Evolutionary conservation across 106 monocot species (phyloP).

Genomic region (Dioscorea alata): DNA sequence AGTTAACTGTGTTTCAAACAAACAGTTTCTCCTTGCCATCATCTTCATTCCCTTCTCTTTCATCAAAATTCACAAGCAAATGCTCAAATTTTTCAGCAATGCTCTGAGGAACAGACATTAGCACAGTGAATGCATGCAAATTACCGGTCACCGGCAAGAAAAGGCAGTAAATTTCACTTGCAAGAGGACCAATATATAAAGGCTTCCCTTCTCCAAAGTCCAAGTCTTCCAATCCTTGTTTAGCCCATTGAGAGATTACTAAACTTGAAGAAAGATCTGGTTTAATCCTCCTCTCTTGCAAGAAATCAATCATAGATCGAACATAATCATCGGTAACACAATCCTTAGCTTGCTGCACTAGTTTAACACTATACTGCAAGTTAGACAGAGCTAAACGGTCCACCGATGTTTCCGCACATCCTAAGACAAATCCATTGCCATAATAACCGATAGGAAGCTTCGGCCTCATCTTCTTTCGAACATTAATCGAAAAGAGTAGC

Average conservation of each 20-base stretch:
- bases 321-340: conserved; percentile 42
- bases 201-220: conserved; percentile 82
- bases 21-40: background rate
- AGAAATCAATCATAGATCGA: conserved; percentile 54
- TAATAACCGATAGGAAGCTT: conserved; percentile 63
- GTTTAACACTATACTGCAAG: conserved; percentile 17
- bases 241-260: conserved; percentile 89
- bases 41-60: conserved; percentile 2
- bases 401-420: conserved; percentile 54
- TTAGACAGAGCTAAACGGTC: conserved; percentile 27
- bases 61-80: conserved; percentile 28
- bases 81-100: conserved; percentile 46
- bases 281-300: conserved; percentile 35
- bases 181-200: conserved; percentile 67
- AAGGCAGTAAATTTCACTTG: conserved; percentile 85
- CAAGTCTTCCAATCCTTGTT: conserved; percentile 74
- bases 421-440: conserved; percentile 79
- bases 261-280: conserved; percentile 71
- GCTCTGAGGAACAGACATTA: conserved; percentile 67
- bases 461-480: conserved; percentile 32
- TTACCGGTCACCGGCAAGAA: conserved; percentile 77
- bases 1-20: background rate
- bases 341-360: conserved; percentile 69
- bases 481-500: conserved; percentile 66
- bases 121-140: conserved; percentile 52